Base-by-base conservation (phyloP, 352 stramenopile species). In the Phytophthora melonis region DNA sequence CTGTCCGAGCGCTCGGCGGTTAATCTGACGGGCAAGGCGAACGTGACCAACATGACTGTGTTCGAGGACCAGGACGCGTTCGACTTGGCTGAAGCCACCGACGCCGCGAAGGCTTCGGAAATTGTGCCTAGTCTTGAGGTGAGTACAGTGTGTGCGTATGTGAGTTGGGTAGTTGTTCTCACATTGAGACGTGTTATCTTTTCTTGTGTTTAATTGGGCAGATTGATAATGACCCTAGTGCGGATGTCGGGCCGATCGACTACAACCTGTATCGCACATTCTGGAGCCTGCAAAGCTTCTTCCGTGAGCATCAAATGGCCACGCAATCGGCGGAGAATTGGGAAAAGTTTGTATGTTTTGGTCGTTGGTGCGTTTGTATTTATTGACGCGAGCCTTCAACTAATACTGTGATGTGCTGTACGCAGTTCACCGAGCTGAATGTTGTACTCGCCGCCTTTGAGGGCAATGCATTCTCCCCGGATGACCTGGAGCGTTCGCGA, bases 221-320 rank as follows among this genome's bases (percentile, higher is more conserved):
- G 82, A 81, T 90, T 54, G 83, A 91, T 43, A 85, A 74, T 50
- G 73, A 90, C 27, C 68, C 79, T 34, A 77, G 41, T 25, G 55
- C 66, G 1, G 86, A 91, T 36, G 77, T 78, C 1, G 78, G 79
- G 0, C 88, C 88, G 11, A 93, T 98, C 45, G 89, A 98, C 68
- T 98, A 98, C 78, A 93, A 94, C 39, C 70, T 98, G 57, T 98
- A 98, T 74, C 82, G 86, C 49, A 94, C 89, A 32, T 98, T 98
- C 70, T 98, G 93, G 93, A 82, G 93, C 18, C 79, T 98, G 10
- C 93, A 98, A 73, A 84, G 89, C 13, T 96, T 94, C 67, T 96
- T 95, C 59, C 83, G 90, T 13, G 83, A 96, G 34, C 88, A 95
- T 65, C 74, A 83, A 21, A 66, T 93, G n/a, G 86, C 81, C 1